A percentile compares a stretch with the other conserved stretches of the same genome.
Evolutionary conservation across 163 green algal species (phyloP).

Genomic region (Coccomyxa subellipsoidea): DNA sequence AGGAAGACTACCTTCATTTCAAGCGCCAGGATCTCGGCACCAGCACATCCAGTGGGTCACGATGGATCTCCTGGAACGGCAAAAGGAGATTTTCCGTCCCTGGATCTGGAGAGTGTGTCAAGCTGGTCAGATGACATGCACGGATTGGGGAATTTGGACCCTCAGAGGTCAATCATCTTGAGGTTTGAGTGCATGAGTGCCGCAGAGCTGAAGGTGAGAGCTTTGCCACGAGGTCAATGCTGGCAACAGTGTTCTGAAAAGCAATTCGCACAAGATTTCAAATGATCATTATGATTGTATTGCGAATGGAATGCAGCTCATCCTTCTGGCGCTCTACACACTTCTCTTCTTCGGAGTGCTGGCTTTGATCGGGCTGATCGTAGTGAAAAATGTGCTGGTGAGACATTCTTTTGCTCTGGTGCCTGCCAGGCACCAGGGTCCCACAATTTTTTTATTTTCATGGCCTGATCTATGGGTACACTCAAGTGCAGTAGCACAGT

Average conservation of each 20-base stretch:
- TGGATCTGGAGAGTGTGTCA: not conserved
- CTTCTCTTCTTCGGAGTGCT: not conserved
- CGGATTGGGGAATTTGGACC: not conserved
- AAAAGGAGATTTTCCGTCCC: not conserved
- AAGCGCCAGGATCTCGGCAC: not conserved
- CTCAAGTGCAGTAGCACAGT: too few relatives aligned
- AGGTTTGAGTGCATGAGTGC: not conserved
- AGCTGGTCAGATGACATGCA: not conserved
- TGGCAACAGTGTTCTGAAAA: too few relatives aligned
- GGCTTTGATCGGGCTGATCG: not conserved
- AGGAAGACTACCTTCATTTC: not conserved
- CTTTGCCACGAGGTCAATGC: not conserved
- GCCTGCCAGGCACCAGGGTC: not conserved
- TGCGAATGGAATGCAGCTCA: not conserved
- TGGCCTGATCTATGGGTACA: too few relatives aligned
- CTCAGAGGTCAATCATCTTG: not conserved
- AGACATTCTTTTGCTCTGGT: too few relatives aligned
- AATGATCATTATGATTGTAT: too few relatives aligned
- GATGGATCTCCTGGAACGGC: not conserved
- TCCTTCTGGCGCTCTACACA: not conserved
- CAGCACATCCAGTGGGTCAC: not conserved
- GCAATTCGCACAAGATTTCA: too few relatives aligned
- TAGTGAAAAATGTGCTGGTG: not conserved
- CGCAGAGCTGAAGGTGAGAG: not conserved
- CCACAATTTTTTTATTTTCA: too few relatives aligned